phyloP scores from a whole-genome alignment of 2,329 filamentous ascomycete species.

The Alternaria arbusti region DNA sequence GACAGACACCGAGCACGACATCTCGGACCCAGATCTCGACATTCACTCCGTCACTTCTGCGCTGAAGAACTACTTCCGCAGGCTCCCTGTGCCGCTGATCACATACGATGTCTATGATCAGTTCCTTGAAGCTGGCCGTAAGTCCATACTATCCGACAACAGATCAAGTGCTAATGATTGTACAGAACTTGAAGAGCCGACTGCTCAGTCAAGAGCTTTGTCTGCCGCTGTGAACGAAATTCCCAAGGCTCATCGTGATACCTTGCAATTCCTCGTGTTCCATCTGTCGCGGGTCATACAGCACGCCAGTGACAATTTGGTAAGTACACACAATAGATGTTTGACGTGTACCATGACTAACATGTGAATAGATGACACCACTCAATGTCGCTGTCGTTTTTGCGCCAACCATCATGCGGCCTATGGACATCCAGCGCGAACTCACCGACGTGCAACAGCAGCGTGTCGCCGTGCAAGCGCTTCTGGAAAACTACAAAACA shows the following conservation, averaged over 20 bases:
- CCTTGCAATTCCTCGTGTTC: slow-evolving; percentile 91
- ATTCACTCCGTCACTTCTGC: slow-evolving; percentile 96
- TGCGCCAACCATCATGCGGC: slow-evolving; percentile 95
- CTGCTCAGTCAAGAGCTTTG: slow-evolving; percentile 61
- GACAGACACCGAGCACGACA: slow-evolving; percentile 82
- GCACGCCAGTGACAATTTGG: slow-evolving; percentile 82
- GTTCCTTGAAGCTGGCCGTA: slow-evolving; percentile 80
- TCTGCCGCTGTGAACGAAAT: slow-evolving; percentile 77
- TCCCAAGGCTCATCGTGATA: slow-evolving; percentile 83
- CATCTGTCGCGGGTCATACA: slow-evolving; percentile 87
- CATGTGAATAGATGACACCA: slow-evolving; percentile 76
- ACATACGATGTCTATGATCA: slow-evolving; percentile 92
- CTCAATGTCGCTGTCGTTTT: slow-evolving; percentile 97
- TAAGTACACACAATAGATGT: slow-evolving; percentile 53
- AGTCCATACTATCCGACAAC: slow-evolving; percentile 41
- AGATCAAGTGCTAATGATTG: slow-evolving; percentile 6
- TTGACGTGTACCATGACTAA: slow-evolving; percentile 18
- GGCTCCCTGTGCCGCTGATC: slow-evolving; percentile 85
- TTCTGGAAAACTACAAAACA: slow-evolving; percentile 86
- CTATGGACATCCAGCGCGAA: slow-evolving; percentile 85
- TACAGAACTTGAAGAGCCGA: slow-evolving; percentile 67
- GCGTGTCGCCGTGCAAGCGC: slow-evolving; percentile 88
- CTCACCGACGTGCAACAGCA: slow-evolving; percentile 96
- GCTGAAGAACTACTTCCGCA: slow-evolving; percentile 96
- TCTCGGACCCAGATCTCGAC: slow-evolving; percentile 90